A percentile compares a stretch with the other conserved stretches of the same genome.
phyloP scores from a whole-genome alignment of 2,329 filamentous ascomycete species.

The Trichoderma arundinaceum region DNA sequence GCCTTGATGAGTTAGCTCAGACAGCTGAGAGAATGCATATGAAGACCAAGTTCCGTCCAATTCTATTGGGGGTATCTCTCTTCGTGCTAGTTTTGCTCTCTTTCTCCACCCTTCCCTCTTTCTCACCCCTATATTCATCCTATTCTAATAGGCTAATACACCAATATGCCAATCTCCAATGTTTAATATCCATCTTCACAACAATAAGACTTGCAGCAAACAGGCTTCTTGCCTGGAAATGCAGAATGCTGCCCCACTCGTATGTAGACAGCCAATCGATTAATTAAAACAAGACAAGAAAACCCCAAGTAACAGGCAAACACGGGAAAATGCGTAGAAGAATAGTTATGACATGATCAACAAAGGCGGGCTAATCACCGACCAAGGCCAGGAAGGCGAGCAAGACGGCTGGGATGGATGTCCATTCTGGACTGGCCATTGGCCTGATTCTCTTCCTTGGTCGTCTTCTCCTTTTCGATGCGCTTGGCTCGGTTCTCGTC shows the following conservation, averaged over 20 bases:
- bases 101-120: constrained; percentile 32
- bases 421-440: constrained; percentile 42
- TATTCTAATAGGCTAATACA: neutral
- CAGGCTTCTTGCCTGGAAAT: too few species aligned
- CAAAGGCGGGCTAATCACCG: neutral
- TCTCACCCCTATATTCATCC: constrained; percentile 24
- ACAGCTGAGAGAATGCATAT: neutral
- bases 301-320: neutral
- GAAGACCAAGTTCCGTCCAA: constrained; percentile 38
- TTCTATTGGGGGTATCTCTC: constrained; percentile 41
- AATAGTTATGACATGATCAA: neutral
- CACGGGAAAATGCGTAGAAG: neutral
- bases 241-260: too few species aligned
- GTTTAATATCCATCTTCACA: neutral
- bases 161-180: neutral
- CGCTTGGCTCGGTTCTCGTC: constrained; percentile 65
- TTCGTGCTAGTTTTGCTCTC: constrained; percentile 35
- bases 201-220: too few species aligned
- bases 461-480: constrained; percentile 53
- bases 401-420: constrained; percentile 61
- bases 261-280: too few species aligned
- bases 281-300: neutral
- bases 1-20: neutral
- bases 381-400: constrained; percentile 36
- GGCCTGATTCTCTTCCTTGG: constrained; percentile 41